A percentile compares a stretch with the other conserved stretches of the same genome.
phyloP scores from a whole-genome alignment of 345 rosid species.

The Bretschneidera sinensis region DNA sequence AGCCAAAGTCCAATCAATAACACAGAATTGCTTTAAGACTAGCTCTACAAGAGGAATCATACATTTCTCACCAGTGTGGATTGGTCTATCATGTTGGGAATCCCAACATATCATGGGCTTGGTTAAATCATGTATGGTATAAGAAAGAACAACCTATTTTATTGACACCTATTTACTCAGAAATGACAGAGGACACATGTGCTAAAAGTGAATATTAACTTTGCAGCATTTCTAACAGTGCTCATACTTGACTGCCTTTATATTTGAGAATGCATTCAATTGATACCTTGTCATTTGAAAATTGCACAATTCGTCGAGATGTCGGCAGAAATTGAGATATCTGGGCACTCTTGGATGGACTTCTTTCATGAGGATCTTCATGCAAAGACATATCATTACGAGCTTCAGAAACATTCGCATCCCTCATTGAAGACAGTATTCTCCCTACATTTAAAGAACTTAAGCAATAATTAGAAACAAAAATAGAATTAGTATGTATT shows the following conservation, averaged over 20 bases:
- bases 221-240: neutral
- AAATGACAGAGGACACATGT: neutral
- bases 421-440: slow-evolving; percentile 63
- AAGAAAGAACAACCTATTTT: slow-evolving; percentile 2
- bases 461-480: slow-evolving; percentile 2
- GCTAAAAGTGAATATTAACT: neutral
- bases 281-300: slow-evolving; percentile 88
- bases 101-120: neutral
- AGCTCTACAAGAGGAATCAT: too few relatives aligned
- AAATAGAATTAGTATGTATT: neutral
- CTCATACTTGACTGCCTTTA: neutral
- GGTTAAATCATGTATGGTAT: neutral
- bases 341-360: slow-evolving; percentile 32
- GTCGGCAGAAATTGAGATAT: slow-evolving; percentile 87
- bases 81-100: too few relatives aligned
- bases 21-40: too few relatives aligned
- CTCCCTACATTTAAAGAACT: slow-evolving; percentile 47
- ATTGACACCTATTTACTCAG: too few relatives aligned
- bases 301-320: slow-evolving; percentile 89
- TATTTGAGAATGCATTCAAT: slow-evolving; percentile 1
- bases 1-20: too few relatives aligned
- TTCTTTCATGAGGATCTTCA: slow-evolving; percentile 16
- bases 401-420: slow-evolving; percentile 30
- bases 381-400: slow-evolving; percentile 27
- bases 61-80: too few relatives aligned